These are phyloP conservation scores for Gossypium australe DNA, from an alignment of 345 rosid species.

Conservation along the genomic window DNA sequence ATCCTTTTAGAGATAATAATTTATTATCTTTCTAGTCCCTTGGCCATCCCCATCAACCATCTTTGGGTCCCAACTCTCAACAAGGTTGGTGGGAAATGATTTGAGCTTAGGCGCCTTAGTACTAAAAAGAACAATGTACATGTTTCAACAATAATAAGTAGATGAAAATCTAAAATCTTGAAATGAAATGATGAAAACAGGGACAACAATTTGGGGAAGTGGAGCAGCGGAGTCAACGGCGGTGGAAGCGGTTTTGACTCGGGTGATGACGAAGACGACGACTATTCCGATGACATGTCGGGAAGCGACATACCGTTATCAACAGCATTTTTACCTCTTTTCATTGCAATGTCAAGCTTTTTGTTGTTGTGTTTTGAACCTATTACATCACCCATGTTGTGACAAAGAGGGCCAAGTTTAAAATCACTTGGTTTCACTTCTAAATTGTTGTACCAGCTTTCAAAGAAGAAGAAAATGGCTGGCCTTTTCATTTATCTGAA, in stretches of 20 bases:
- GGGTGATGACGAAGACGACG: conserved; percentile 24
- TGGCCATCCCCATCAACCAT: not conserved
- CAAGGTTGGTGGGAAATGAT: not conserved
- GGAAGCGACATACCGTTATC: conserved; percentile 29
- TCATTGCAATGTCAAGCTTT: conserved; percentile 28
- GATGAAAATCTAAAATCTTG: not conserved
- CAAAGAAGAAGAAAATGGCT: not conserved
- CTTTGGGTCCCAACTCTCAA: not conserved
- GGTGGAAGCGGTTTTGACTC: conserved; percentile 22
- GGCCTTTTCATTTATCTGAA: not conserved
- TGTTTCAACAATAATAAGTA: not conserved
- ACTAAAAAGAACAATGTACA: not conserved
- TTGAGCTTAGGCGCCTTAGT: not conserved
- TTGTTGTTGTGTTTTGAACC: conserved; percentile 24
- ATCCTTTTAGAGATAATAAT: not conserved
- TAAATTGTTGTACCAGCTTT: not conserved
- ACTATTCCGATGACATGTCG: conserved; percentile 49
- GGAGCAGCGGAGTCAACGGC: conserved; percentile 56
- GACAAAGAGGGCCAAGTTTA: conserved; percentile 22
- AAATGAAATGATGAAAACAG: conserved; percentile 27
- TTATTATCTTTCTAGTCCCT: not conserved
- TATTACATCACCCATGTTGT: conserved; percentile 26
- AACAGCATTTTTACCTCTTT: conserved; percentile 22
- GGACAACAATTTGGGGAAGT: conserved; percentile 78
- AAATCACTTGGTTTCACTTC: not conserved